These are phyloP conservation scores for Sanghuangporus baumii DNA, from an alignment of 1,284 basidiomycete species.

Conservation along the genomic window DNA sequence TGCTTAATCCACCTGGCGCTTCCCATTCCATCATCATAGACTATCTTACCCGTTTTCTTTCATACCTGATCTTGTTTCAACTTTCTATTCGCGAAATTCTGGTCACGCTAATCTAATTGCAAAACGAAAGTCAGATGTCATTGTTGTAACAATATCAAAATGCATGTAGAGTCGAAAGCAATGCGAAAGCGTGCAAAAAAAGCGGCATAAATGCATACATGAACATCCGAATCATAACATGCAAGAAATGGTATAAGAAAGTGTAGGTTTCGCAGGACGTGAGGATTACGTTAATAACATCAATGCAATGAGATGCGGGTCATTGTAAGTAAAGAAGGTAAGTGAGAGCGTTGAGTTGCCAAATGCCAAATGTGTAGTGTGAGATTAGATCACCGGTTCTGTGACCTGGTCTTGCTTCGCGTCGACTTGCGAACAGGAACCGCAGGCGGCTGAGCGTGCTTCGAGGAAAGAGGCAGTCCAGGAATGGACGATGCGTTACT, in stretches of 20 bases:
- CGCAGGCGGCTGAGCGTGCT: not conserved
- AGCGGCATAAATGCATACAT: not conserved
- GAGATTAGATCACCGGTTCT: not conserved
- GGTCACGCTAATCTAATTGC: not conserved
- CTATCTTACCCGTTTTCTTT: not conserved
- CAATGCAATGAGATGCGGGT: not conserved
- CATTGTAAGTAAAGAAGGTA: not conserved
- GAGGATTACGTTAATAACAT: not conserved
- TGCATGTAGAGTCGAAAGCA: not conserved
- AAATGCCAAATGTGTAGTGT: not conserved
- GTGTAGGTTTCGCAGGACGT: not conserved
- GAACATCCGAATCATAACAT: constrained; percentile 2
- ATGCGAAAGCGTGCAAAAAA: not conserved
- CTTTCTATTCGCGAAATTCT: not conserved
- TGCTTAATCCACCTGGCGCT: constrained; percentile 22
- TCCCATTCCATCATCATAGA: not conserved
- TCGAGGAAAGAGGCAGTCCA: not conserved
- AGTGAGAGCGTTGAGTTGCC: not conserved
- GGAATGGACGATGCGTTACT: not conserved
- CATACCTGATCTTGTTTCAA: not conserved
- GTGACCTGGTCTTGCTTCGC: not conserved
- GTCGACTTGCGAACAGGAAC: not conserved
- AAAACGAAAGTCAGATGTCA: not conserved
- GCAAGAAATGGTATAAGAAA: not conserved
- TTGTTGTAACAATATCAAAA: constrained; percentile 14